Conservation (phyloP, 495 filamentous ascomycete species). For the Amniculicola lignicola region DNA sequence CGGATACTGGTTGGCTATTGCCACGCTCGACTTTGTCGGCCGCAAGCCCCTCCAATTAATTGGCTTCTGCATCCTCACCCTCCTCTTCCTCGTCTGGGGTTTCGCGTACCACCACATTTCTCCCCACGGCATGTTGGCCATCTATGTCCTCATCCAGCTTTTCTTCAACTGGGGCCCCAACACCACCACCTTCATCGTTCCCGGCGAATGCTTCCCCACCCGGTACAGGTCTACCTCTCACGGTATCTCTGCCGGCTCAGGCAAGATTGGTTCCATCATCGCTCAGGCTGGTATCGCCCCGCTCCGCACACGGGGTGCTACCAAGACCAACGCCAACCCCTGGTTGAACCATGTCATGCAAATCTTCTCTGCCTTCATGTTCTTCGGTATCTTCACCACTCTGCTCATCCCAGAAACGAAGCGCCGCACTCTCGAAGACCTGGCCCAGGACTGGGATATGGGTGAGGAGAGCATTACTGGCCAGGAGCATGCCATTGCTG, state of each 20-base stretch:
- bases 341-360: slow-evolving; percentile 80
- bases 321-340: slow-evolving; percentile 43
- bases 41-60: slow-evolving; percentile 77
- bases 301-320: slow-evolving; percentile 37
- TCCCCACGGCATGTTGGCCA: slow-evolving; percentile 28
- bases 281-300: slow-evolving; percentile 51
- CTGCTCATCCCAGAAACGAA: slow-evolving; percentile 73
- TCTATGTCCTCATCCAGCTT: slow-evolving; percentile 41
- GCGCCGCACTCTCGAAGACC: slow-evolving; percentile 53
- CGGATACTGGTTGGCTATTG: slow-evolving; percentile 73
- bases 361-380: slow-evolving; percentile 80
- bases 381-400: slow-evolving; percentile 64
- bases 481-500: too few relatives aligned
- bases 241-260: slow-evolving; percentile 76
- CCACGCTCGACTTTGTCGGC: slow-evolving; percentile 66
- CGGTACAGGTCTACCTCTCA: slow-evolving; percentile 81
- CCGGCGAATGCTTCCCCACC: slow-evolving; percentile 86
- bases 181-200: slow-evolving; percentile 84
- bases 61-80: slow-evolving; percentile 71
- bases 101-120: slow-evolving; percentile 60
- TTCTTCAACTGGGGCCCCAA: slow-evolving; percentile 65
- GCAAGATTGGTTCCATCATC: slow-evolving; percentile 76
- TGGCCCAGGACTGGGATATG: slow-evolving; percentile 37
- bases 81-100: slow-evolving; percentile 73
- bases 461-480: slow-evolving; percentile 29